phyloP scores from a whole-genome alignment of 805 yeast genomes.

The Candida oleophila region DNA sequence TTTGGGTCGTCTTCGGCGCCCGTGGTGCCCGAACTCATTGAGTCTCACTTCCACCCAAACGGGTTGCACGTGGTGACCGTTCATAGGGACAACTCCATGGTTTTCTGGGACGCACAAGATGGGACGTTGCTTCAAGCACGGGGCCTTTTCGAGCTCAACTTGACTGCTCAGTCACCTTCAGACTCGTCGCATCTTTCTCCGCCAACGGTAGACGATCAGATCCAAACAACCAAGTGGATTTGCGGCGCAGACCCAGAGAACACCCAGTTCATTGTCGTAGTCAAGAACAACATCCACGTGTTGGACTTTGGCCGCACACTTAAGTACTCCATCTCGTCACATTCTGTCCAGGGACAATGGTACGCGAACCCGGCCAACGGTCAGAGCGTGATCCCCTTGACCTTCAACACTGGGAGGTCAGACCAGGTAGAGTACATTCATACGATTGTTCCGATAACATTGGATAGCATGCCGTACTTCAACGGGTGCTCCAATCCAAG shows the following conservation, averaged over 20 bases:
- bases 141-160: constrained; percentile 60
- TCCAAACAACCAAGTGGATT: constrained; percentile 68
- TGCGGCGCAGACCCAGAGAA: constrained; percentile 78
- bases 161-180: constrained; percentile 50
- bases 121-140: constrained; percentile 78
- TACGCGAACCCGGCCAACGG: constrained; percentile 61
- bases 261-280: constrained; percentile 69
- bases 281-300: constrained; percentile 54
- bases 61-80: constrained; percentile 80
- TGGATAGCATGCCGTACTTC: constrained; percentile 65
- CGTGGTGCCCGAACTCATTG: constrained; percentile 29
- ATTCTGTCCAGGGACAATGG: constrained; percentile 80
- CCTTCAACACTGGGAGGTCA: constrained; percentile 19
- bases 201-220: constrained; percentile 28
- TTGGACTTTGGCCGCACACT: constrained; percentile 82
- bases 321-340: constrained; percentile 75
- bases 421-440: constrained; percentile 17
- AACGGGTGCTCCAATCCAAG: constrained; percentile 78
- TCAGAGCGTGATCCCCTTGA: constrained; percentile 26
- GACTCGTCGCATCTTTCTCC: constrained; percentile 14
- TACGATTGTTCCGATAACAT: constrained; percentile 29
- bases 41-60: constrained; percentile 87
- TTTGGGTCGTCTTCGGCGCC: constrained; percentile 35
- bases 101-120: constrained; percentile 87
- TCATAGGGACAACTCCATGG: constrained; percentile 81